Evolutionary conservation across 768 basidiomycete species (phyloP), one percentile per base, ranked within the genome.

Genomic region (Paxillus involutus): DNA sequence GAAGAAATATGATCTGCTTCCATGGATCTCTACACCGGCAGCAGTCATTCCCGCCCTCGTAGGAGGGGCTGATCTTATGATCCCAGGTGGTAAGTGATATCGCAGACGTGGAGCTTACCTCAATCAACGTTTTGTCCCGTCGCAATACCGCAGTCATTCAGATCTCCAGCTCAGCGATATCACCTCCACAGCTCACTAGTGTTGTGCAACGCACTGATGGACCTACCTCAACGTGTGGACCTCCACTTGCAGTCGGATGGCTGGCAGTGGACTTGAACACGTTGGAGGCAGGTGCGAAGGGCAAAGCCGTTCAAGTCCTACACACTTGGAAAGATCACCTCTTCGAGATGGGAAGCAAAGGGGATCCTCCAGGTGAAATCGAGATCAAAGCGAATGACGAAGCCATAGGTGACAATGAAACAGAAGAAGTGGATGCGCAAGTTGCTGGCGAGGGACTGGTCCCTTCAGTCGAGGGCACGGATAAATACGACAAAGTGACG

Each of bases 51-150:
- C 86, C 1, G 76, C 85, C 24, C 77, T 94, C 12, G 73, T 83
- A 3, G 82, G 82, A 10, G 91, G 92, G n/a, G 89, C 91, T 0
- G 91, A 94, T 72, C 79, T 94, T 8, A 93, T 94, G 90, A 84
- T 89, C 33, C 89, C 91, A 4, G 91, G 91, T 70, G 88, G 89
- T 88, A 64, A 64, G 84, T 74, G 29, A 36, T 42, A n/a, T 43
- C 21, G 33, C 14, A 1, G 21, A 14, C 19, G 19, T 13, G 1
- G 37, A 29, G 10, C 17, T 12, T n/a, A 35, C 53, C 52, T 40
- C 51, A 50, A 44, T 53, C 47, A 51, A 35, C 35, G 36, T 21
- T 17, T 12, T 13, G 53, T 17, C 21, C 44, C 47, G 33, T 35
- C 40, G n/a, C 30, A 32, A 35, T 53, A 45, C 43, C 6, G 16